Evolutionary conservation across 2,329 filamentous ascomycete species (phyloP), one percentile per base, ranked within the genome.

Genomic region (Trichophaea hybrida): DNA sequence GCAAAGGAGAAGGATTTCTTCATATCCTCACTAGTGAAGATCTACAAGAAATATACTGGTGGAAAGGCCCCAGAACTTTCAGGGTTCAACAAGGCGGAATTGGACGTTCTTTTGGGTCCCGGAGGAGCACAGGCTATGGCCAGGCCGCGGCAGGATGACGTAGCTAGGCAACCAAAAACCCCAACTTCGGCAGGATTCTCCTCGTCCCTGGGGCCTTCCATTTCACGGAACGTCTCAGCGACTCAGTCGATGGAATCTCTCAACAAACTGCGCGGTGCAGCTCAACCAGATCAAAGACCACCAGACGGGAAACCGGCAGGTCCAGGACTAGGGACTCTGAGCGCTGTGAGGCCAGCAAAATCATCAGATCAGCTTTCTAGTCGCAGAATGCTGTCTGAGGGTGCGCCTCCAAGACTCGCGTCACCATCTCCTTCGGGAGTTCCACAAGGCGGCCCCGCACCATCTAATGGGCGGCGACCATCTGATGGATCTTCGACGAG

Each of bases 1-100:
- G 80, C 87, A 57, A 96, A 96, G 75, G 93, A 98, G 74, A 97
- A 96, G 77, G 91, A 95, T 71, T 97, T 97, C 74, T 98, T 98
- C 73, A 93, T 98, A 69, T 89, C 87, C 37, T 96, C 90, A 72
- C 74, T 97, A 67, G 82, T 97, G 70, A 98, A 97, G 73, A 96
- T 98, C 66, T 98, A 87, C 72, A 84, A 84, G 68, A 98, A 97
- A 73, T 98, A 97, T 71, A 97, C 93, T 0, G 86, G 88, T 33
- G 91, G 91, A 10, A 85, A 84, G 69, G 74, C 82, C 35, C 93
- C 93, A 1, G 80, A 86, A 60, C 77, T 98, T 55, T 75, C 80
- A 58, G 91, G 91, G 6, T 97, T 98, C 70, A 87, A 91, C 67
- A 78, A 81, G 55, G 80, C 79, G 61, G 89, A 96, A 73, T 76